phyloP scores from a whole-genome alignment of 1,284 basidiomycete species.

The Boletus semigastroideus region DNA sequence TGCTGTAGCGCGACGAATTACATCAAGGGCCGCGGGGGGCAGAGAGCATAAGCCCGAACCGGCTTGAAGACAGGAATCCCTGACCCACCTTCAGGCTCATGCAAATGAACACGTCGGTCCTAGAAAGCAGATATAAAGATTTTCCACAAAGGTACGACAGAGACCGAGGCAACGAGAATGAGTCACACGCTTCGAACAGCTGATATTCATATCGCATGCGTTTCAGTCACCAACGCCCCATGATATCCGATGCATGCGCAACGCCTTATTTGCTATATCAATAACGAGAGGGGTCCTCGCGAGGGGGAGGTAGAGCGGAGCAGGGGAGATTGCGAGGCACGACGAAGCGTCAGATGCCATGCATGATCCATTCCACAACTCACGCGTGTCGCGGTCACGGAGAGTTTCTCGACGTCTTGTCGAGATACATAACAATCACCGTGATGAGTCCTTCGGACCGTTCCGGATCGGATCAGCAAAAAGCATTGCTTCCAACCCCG shows the following conservation, averaged over 20 bases:
- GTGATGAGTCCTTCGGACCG: conserved; percentile 19
- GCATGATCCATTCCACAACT: neutral
- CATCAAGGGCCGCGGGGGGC: conserved; percentile 15
- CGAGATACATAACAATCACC: conserved; percentile 21
- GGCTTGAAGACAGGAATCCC: conserved; percentile 8
- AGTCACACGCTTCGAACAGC: conserved; percentile 5
- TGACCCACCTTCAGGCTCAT: neutral
- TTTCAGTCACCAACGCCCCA: neutral
- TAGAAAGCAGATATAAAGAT: conserved; percentile 6
- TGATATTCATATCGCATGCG: conserved; percentile 1
- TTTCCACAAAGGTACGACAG: conserved; percentile 6
- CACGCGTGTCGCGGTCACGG: neutral
- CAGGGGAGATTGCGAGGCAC: conserved; percentile 2
- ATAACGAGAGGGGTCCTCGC: conserved; percentile 8
- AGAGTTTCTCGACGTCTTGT: conserved; percentile 1
- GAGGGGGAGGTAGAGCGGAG: conserved; percentile 14
- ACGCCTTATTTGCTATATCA: conserved; percentile 3
- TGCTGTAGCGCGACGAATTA: neutral
- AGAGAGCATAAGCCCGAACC: conserved; percentile 1
- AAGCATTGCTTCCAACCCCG: neutral
- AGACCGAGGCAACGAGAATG: neutral
- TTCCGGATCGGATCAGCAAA: conserved; percentile 21
- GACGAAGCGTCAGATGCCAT: conserved; percentile 2
- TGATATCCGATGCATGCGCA: conserved; percentile 10
- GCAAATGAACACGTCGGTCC: conserved; percentile 13